A percentile compares a stretch with the other conserved stretches of the same genome.
Conservation (phyloP, 805 yeast genomes). For the Lachancea sp. region DNA sequence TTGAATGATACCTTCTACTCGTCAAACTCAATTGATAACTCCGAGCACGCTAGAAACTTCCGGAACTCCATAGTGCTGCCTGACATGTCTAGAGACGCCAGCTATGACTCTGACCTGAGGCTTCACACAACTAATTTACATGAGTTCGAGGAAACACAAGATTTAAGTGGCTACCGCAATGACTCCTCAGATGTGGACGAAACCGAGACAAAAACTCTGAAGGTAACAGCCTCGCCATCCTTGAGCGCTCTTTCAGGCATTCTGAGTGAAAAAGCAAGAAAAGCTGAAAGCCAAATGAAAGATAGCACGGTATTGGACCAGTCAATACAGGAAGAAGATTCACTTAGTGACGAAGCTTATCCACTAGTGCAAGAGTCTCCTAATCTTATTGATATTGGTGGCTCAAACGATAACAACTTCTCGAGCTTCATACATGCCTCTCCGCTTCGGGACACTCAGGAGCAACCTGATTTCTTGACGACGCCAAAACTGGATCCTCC, state of each 20-base stretch:
- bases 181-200: slow-evolving; percentile 2
- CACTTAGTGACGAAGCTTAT: slow-evolving; percentile 13
- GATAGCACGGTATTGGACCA: slow-evolving; percentile 13
- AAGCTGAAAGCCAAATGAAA: slow-evolving; percentile 25
- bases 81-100: slow-evolving; percentile 15
- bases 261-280: slow-evolving; percentile 34
- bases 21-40: slow-evolving; percentile 23
- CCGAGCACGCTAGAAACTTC: slow-evolving; percentile 31
- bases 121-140: not conserved
- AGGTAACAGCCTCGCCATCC: slow-evolving; percentile 40
- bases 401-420: slow-evolving; percentile 16
- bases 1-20: slow-evolving; percentile 21
- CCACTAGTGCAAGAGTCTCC: slow-evolving; percentile 25
- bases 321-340: slow-evolving; percentile 16
- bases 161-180: not conserved
- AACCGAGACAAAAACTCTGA: slow-evolving; percentile 15
- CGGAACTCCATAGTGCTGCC: slow-evolving; percentile 30
- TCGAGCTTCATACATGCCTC: slow-evolving; percentile 2
- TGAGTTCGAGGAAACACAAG: not conserved
- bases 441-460: slow-evolving; percentile 5
- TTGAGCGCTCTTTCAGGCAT: slow-evolving; percentile 39
- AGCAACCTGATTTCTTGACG: slow-evolving; percentile 28
- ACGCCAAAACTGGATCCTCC: slow-evolving; percentile 31
- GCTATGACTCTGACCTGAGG: slow-evolving; percentile 2
- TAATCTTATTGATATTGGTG: slow-evolving; percentile 35